Evolutionary conservation across 176 grass and related monocot genomes (phyloP).

Genomic region (Raddia guianensis): DNA sequence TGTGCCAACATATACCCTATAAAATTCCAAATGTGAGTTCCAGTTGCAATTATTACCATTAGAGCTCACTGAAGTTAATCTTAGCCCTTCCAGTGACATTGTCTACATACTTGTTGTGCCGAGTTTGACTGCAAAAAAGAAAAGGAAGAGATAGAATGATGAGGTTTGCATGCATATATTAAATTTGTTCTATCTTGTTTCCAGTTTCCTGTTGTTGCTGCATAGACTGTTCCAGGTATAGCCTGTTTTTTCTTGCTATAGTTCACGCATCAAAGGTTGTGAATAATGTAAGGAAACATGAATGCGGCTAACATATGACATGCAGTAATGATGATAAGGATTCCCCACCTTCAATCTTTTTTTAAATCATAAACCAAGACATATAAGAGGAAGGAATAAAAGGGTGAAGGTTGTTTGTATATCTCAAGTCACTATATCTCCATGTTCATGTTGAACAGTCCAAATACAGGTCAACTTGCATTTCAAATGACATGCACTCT

Average conservation of each 20-base stretch:
- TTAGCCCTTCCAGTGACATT: neutral
- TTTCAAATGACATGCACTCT: neutral
- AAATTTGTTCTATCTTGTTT: conserved; percentile 10
- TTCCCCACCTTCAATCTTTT: neutral
- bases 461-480: conserved; percentile 23
- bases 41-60: neutral
- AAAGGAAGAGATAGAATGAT: neutral
- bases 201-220: neutral
- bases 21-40: neutral
- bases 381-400: conserved; percentile 23
- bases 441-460: neutral
- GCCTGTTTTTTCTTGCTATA: neutral
- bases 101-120: neutral
- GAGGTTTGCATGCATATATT: neutral
- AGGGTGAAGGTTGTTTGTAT: neutral
- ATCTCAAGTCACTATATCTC: conserved; percentile 13
- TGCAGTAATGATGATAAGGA: neutral
- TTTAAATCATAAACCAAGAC: neutral
- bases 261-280: neutral
- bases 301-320: neutral
- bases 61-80: neutral
- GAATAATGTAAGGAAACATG: neutral
- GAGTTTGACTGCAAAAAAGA: neutral
- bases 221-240: conserved; percentile 23
- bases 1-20: neutral